Evolutionary conservation across 2,329 filamentous ascomycete species (phyloP).

Genomic region (Pyrenophora seminiperda): DNA sequence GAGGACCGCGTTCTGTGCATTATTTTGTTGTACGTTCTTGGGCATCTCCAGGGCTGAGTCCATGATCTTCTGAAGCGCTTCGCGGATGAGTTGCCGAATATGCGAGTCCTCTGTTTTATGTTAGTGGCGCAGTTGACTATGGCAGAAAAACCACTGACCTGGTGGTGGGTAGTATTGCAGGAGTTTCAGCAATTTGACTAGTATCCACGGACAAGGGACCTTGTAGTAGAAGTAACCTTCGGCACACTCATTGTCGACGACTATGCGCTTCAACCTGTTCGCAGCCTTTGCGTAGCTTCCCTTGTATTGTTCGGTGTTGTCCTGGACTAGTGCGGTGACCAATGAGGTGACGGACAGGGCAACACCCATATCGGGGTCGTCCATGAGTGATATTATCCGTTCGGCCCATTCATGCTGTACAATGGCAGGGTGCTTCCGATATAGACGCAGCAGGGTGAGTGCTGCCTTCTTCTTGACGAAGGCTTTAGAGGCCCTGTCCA

Average conservation of each 20-base stretch:
- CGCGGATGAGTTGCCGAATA: slow-evolving; percentile 86
- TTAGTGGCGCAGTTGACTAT: slow-evolving; percentile 22
- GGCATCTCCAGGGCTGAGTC: slow-evolving; percentile 90
- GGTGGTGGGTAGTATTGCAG: slow-evolving; percentile 97
- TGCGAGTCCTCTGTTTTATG: slow-evolving; percentile 77
- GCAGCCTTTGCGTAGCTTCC: slow-evolving; percentile 94
- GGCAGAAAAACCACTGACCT: slow-evolving; percentile 56
- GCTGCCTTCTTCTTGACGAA: slow-evolving; percentile 99
- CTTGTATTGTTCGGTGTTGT: slow-evolving; percentile 91
- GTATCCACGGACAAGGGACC: slow-evolving; percentile 98
- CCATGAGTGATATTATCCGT: slow-evolving; percentile 98
- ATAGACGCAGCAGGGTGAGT: slow-evolving; percentile 86
- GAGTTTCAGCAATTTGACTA: slow-evolving; percentile 89
- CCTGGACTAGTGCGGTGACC: slow-evolving; percentile 91
- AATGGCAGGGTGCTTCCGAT: slow-evolving; percentile 91
- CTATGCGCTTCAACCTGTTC: slow-evolving; percentile 82
- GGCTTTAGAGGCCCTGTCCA: slow-evolving; percentile 75
- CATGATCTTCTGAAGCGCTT: slow-evolving; percentile 88
- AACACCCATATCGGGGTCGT: slow-evolving; percentile 91
- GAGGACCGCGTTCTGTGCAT: slow-evolving; percentile 95
- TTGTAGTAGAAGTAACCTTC: slow-evolving; percentile 98
- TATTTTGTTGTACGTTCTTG: slow-evolving; percentile 99
- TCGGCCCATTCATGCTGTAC: slow-evolving; percentile 97
- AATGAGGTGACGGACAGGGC: slow-evolving; percentile 94
- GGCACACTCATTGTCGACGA: slow-evolving; percentile 87